Conservation (phyloP, 257 asterid genomes). For the Solanum raphanifolium region DNA sequence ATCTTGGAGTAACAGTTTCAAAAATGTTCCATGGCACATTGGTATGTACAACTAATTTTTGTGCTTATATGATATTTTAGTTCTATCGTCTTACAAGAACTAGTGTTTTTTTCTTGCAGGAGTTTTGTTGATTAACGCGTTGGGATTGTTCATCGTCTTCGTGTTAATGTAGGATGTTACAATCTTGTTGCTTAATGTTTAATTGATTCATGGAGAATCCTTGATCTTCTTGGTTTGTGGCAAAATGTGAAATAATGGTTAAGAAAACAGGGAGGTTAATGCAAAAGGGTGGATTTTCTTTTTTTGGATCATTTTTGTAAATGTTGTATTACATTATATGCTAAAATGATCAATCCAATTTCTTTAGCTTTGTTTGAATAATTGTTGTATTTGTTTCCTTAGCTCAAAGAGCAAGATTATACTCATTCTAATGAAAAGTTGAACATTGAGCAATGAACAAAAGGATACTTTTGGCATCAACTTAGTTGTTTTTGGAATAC, state of each 20-base stretch:
- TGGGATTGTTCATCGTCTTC: conserved; percentile 24
- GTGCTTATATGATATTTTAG: not conserved
- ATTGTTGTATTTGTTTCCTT: not conserved
- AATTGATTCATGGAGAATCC: conserved; percentile 3
- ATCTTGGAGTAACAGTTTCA: conserved; percentile 37
- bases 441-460: not conserved
- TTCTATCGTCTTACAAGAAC: not conserved
- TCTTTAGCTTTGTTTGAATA: not conserved
- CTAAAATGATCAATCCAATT: not conserved
- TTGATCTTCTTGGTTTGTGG: conserved; percentile 1
- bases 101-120: conserved; percentile 26
- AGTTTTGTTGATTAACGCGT: conserved; percentile 7
- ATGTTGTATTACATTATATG: not conserved
- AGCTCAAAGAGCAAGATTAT: not conserved
- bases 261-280: not conserved
- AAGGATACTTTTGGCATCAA: not conserved
- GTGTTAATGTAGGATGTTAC: conserved; percentile 20
- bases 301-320: not conserved
- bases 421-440: not conserved
- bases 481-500: not conserved
- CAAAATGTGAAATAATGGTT: not conserved
- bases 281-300: conserved; percentile 5
- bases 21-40: conserved; percentile 20
- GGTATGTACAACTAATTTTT: conserved; percentile 11
- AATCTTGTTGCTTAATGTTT: conserved; percentile 5